Conservation (phyloP, 164 flowering plant species). For the Macadamia integrifolia region DNA sequence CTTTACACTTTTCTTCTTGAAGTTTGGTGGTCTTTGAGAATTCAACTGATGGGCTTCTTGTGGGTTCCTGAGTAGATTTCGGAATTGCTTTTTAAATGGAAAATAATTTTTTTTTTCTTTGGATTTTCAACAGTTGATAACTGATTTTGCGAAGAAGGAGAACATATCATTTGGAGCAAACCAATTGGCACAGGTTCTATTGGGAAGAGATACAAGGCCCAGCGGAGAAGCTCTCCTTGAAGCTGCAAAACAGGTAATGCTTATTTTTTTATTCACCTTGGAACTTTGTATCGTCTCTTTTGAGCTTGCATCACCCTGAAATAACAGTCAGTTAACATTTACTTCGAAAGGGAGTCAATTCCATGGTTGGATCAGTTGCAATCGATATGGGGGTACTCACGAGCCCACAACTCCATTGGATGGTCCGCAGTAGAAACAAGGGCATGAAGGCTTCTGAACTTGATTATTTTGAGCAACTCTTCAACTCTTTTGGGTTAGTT, state of each 20-base stretch:
- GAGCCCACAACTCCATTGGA: constrained; percentile 97
- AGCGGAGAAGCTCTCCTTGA: constrained; percentile 80
- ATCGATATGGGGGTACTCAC: constrained; percentile 78
- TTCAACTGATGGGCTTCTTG: not conserved
- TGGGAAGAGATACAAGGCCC: constrained; percentile 96
- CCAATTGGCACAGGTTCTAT: constrained; percentile 42
- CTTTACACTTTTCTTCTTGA: not conserved
- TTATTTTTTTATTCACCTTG: not conserved
- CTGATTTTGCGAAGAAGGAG: constrained; percentile 62
- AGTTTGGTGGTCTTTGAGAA: not conserved
- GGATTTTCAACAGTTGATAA: constrained; percentile 44
- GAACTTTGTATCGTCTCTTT: not conserved
- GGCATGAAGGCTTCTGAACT: constrained; percentile 53
- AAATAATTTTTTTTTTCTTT: not conserved
- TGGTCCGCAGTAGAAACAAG: constrained; percentile 77
- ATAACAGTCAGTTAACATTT: constrained; percentile 3
- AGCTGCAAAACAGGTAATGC: constrained; percentile 73
- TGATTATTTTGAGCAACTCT: constrained; percentile 64
- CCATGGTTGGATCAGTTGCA: constrained; percentile 55
- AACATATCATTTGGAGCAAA: constrained; percentile 44
- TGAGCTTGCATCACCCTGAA: not conserved
- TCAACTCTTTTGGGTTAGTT: constrained; percentile 66
- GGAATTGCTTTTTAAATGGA: not conserved
- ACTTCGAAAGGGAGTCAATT: constrained; percentile 62
- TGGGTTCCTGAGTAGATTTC: not conserved